Evolutionary conservation across 768 basidiomycete species (phyloP).

Genomic region (Pisolithus albus): DNA sequence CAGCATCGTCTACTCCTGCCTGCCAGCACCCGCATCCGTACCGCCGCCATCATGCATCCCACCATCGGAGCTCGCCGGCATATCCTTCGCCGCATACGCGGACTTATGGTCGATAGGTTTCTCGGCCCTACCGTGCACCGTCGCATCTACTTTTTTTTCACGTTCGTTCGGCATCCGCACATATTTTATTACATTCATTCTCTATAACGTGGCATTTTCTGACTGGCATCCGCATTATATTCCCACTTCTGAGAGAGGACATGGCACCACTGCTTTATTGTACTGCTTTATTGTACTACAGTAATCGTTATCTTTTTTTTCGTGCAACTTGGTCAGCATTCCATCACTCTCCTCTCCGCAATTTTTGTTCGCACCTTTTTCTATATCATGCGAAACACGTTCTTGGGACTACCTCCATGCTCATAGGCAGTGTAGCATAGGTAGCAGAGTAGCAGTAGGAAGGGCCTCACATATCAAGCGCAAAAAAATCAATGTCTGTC

Average conservation of each 20-base stretch:
- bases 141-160: conserved; percentile 22
- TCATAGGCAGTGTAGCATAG: too few relatives aligned
- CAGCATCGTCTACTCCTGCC: conserved; percentile 3
- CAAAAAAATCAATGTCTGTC: too few relatives aligned
- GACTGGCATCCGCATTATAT: neutral
- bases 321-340: too few relatives aligned
- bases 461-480: too few relatives aligned
- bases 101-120: conserved; percentile 28
- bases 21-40: neutral
- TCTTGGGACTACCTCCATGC: neutral
- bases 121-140: conserved; percentile 5
- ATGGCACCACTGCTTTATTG: neutral
- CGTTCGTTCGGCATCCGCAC: conserved; percentile 6
- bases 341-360: neutral
- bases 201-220: neutral
- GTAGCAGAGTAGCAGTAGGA: too few relatives aligned
- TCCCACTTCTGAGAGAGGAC: neutral
- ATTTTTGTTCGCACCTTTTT: neutral
- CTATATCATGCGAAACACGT: neutral
- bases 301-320: neutral
- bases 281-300: neutral
- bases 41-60: conserved; percentile 14
- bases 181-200: conserved; percentile 1
- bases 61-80: conserved; percentile 25
- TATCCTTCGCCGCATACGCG: conserved; percentile 30